Conservation (phyloP, 129 eudicot species). For the Chrysanthemum makinoi region DNA sequence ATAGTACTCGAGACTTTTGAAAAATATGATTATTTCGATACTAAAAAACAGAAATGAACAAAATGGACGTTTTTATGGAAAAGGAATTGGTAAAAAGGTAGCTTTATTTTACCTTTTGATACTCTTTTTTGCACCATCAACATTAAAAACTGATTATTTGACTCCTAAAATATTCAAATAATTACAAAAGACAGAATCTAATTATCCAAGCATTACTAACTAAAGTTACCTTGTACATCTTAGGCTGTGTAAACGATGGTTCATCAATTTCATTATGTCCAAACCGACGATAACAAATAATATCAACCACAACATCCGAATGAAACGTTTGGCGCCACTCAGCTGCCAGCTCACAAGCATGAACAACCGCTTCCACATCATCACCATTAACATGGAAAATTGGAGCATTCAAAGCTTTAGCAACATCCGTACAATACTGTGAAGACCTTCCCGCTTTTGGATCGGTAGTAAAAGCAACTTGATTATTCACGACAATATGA, state of each 20-base stretch:
- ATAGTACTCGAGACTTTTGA: too few relatives aligned
- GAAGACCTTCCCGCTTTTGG: slow-evolving; percentile 89
- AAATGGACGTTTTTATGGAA: too few relatives aligned
- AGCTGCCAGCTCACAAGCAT: slow-evolving; percentile 92
- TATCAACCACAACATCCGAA: slow-evolving; percentile 87
- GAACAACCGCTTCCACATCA: slow-evolving; percentile 95
- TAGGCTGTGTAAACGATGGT: slow-evolving; percentile 92
- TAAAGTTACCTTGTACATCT: slow-evolving; percentile 73
- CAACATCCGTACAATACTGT: slow-evolving; percentile 94
- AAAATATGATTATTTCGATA: too few relatives aligned
- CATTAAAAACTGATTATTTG: too few relatives aligned
- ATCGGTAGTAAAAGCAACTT: slow-evolving; percentile 95
- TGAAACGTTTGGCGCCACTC: slow-evolving; percentile 98
- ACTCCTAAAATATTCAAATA: too few relatives aligned
- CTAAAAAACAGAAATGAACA: too few relatives aligned
- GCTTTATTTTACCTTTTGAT: too few relatives aligned
- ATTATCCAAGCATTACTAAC: too few relatives aligned
- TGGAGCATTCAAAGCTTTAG: slow-evolving; percentile 87
- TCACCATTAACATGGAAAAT: slow-evolving; percentile 96
- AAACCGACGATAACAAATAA: slow-evolving; percentile 88
- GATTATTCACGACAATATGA: slow-evolving; percentile 92
- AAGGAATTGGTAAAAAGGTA: too few relatives aligned
- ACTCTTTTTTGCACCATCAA: too few relatives aligned
- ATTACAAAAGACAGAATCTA: too few relatives aligned
- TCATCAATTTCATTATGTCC: slow-evolving; percentile 99